Evolutionary conservation across 768 basidiomycete species (phyloP), one percentile per base, ranked within the genome.

Genomic region (Leccinum subgranulosum): DNA sequence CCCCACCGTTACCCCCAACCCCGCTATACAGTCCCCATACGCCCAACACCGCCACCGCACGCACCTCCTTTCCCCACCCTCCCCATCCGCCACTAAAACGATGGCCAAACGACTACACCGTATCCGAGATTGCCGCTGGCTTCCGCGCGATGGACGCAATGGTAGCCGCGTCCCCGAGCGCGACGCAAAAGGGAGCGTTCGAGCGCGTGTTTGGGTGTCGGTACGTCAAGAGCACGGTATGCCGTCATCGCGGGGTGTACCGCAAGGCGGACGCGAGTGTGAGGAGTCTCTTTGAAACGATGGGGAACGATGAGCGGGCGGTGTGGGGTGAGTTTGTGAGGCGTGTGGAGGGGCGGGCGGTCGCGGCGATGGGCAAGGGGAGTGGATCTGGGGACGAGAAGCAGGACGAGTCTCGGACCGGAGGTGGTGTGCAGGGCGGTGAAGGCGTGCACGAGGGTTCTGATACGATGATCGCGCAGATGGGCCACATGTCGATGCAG

Each of bases 81-180:
- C 79, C 84, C 0, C 84, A 85, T 61, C 83, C 85, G 2, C 84
- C 85, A 3, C 74, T 86, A 28, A 88, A 87, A 66, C 82, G 85
- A 14, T 89, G 87, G 87, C 87, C 87, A 34, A 87, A 88, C 64
- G 87, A 88, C 71, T 87, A 86, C 67, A 84, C 83, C 9, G 87
- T 89, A 21, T 79, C 77, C 51, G 86, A 88, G 66, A 76, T 88
- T 55, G 79, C 85, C 1, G 66, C 70, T 1, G 87, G 87, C 2
- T 87, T 89, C 68, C 77, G 75, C 36, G 71, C 79, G 41, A 81
- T 80, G 76, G 75, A 78, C 53, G 19, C 55, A n/a, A 61, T 79
- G 43, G 72, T 73, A 9, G 60, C 64, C 0, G 64, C 71, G 51
- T 66, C 65, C 56, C 43, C 78, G 72, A 60, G 75, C 69, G 75